These are phyloP conservation scores for Colletotrichum sp. DNA, from an alignment of 2,329 filamentous ascomycete genomes.

Conservation along the genomic window DNA sequence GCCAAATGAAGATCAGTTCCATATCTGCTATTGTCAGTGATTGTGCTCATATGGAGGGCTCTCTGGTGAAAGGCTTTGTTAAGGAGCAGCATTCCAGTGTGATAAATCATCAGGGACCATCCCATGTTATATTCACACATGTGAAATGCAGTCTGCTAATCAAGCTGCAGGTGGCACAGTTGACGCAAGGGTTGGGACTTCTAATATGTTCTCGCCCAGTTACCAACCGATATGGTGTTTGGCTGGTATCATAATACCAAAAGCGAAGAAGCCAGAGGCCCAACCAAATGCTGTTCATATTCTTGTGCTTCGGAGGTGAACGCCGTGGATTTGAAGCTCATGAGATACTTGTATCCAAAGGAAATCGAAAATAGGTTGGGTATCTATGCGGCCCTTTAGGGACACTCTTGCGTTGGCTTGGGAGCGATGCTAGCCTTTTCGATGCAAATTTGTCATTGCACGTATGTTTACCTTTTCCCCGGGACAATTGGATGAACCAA, in stretches of 20 bases:
- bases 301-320: no score
- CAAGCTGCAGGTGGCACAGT: neutral
- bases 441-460: no score
- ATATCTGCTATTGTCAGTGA: neutral
- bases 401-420: neutral
- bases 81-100: neutral
- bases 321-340: no score
- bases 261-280: no score
- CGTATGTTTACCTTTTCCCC: neutral
- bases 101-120: neutral
- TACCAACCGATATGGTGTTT: neutral
- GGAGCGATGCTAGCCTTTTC: no score
- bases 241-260: no score
- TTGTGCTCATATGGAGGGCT: neutral
- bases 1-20: neutral
- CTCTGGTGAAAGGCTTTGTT: neutral
- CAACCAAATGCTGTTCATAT: no score
- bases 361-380: no score
- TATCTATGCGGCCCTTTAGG: neutral
- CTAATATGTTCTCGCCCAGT: accelerated
- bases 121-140: neutral
- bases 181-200: neutral
- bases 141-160: neutral
- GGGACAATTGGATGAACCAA: neutral
- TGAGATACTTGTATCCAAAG: no score